Percentiles rank a stretch among this genome's conserved stretches.
phyloP scores from a whole-genome alignment of 2,329 filamentous ascomycete genomes.

The Venturia oleaginea region DNA sequence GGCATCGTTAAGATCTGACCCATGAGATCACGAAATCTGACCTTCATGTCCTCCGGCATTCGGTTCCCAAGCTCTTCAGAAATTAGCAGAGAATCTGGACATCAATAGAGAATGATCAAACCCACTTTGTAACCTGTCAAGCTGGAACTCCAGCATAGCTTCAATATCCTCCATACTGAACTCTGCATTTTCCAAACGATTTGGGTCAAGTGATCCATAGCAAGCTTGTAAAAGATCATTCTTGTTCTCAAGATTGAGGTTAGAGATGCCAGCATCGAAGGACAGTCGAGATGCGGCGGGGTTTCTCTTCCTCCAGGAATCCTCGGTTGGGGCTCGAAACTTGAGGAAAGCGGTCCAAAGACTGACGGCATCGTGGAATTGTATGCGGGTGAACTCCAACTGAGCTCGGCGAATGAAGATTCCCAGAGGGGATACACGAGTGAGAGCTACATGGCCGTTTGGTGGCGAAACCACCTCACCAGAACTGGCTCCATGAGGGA shows the following conservation, averaged over 20 bases:
- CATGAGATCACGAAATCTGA: conserved; percentile 61
- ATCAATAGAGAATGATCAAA: conserved; percentile 12
- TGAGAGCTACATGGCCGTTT: conserved; percentile 47
- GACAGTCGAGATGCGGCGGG: conserved; percentile 23
- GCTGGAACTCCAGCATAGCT: conserved; percentile 74
- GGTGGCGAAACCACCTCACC: conserved; percentile 13
- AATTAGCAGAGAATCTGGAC: conserved; percentile 5
- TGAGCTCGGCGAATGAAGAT: conserved; percentile 67
- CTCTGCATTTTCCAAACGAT: conserved; percentile 25
- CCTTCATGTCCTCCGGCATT: conserved; percentile 63
- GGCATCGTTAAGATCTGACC: conserved; percentile 59
- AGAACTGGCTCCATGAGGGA: conserved; percentile 46
- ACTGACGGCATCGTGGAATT: conserved; percentile 67
- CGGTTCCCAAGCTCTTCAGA: conserved; percentile 61
- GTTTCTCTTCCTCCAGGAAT: conserved; percentile 43
- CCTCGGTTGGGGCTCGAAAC: conserved; percentile 68
- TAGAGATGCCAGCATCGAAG: conserved; percentile 54
- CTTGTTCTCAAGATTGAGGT: conserved; percentile 45
- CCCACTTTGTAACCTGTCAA: conserved; percentile 75
- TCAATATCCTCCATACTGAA: conserved; percentile 75
- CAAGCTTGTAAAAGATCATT: conserved; percentile 41
- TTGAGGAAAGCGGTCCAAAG: conserved; percentile 77
- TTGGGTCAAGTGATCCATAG: conserved; percentile 38
- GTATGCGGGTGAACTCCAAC: conserved; percentile 70
- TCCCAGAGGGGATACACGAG: conserved; percentile 70